These are phyloP conservation scores for Fagus sylvatica DNA, from an alignment of 306 rosid species.

Conservation along the genomic window DNA sequence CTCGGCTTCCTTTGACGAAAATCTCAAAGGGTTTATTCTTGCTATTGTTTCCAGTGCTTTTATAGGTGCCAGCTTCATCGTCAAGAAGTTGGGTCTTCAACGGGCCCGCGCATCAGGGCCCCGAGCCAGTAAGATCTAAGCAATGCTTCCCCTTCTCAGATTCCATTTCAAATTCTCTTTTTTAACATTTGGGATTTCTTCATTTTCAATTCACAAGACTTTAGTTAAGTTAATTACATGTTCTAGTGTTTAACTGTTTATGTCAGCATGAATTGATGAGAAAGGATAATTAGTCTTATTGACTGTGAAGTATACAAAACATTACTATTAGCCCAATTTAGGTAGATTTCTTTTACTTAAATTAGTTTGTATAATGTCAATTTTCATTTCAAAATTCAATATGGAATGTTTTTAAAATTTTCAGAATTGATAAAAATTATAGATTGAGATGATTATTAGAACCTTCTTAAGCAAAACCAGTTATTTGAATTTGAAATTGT, in stretches of 20 bases:
- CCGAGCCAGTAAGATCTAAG: conserved; percentile 50
- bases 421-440: background rate
- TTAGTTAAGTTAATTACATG: background rate
- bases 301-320: background rate
- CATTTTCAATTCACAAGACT: background rate
- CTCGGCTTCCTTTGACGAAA: conserved; percentile 16
- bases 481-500: background rate
- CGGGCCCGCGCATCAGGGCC: conserved; percentile 60
- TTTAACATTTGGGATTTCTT: background rate
- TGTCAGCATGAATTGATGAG: too few relatives aligned
- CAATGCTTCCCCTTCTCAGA: background rate
- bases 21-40: conserved; percentile 70
- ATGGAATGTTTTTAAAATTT: background rate
- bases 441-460: background rate
- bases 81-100: conserved; percentile 84
- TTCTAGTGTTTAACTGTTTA: background rate
- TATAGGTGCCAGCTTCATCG: conserved; percentile 84
- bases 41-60: conserved; percentile 78
- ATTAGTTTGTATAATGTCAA: background rate
- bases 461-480: background rate
- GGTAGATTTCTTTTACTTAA: background rate
- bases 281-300: too few relatives aligned
- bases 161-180: background rate
- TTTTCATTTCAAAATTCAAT: background rate
- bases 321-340: background rate